Evolutionary conservation across 371 early-diverging fungal species (phyloP).

Genomic region (Lichtheimia ornata): DNA sequence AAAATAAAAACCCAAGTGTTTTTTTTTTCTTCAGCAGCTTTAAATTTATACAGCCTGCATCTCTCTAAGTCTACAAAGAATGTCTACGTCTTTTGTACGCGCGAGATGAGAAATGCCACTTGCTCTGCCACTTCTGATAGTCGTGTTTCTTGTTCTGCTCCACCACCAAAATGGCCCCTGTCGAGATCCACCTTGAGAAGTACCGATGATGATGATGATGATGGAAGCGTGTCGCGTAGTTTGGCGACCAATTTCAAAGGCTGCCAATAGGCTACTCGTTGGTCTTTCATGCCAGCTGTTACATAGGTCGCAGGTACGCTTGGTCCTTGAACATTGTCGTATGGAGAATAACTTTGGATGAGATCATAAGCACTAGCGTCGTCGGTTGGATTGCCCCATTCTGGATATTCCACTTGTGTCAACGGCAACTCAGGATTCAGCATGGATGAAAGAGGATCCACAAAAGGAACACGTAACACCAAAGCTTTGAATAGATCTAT

Average conservation of each 20-base stretch:
- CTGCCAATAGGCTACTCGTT: slow-evolving; percentile 78
- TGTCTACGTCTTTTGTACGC: slow-evolving; percentile 29
- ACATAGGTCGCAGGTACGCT: slow-evolving; percentile 66
- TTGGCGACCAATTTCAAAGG: slow-evolving; percentile 70
- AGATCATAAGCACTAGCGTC: slow-evolving; percentile 54
- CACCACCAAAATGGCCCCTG: slow-evolving; percentile 57
- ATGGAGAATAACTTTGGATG: slow-evolving; percentile 75
- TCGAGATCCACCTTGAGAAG: slow-evolving; percentile 47
- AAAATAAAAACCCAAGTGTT: too few relatives aligned
- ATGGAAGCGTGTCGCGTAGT: slow-evolving; percentile 27
- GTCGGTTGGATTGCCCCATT: slow-evolving; percentile 84
- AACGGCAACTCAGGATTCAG: slow-evolving; percentile 73
- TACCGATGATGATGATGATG: slow-evolving; percentile 4
- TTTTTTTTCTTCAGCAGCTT: neutral
- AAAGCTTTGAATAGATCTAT: slow-evolving; percentile 76
- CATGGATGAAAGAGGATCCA: slow-evolving; percentile 85
- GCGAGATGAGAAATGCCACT: slow-evolving; percentile 51
- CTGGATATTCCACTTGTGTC: slow-evolving; percentile 76
- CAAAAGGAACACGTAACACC: slow-evolving; percentile 82
- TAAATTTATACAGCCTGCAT: neutral
- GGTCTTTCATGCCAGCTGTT: slow-evolving; percentile 78
- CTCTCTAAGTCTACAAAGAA: neutral
- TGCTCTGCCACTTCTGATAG: slow-evolving; percentile 52
- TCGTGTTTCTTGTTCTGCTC: slow-evolving; percentile 44
- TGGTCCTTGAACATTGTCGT: slow-evolving; percentile 63